These are phyloP conservation scores for Fusarium setosum DNA, from an alignment of 2,329 filamentous ascomycete genomes.

Conservation along the genomic window DNA sequence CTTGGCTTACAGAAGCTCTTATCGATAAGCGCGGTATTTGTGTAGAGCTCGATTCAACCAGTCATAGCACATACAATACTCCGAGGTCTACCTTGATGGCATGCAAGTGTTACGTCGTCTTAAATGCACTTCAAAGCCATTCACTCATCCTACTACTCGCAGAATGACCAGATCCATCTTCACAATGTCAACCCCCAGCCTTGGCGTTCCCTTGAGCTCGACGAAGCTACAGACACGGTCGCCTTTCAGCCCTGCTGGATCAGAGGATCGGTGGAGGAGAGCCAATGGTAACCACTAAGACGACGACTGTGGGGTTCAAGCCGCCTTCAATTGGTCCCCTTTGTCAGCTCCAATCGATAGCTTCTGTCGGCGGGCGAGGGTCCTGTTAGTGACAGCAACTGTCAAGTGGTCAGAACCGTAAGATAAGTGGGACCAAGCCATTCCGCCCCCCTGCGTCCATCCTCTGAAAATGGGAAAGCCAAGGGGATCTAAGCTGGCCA, in stretches of 20 bases:
- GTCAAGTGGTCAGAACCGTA: conserved; percentile 31
- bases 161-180: background rate
- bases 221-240: background rate
- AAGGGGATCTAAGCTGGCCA: conserved; percentile 40
- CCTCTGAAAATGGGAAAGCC: conserved; percentile 15
- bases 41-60: background rate
- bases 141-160: background rate
- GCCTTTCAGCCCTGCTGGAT: conserved; percentile 10
- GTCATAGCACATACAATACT: background rate
- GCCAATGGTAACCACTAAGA: conserved; percentile 2
- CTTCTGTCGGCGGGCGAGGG: background rate
- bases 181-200: background rate
- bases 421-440: conserved; percentile 31
- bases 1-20: background rate
- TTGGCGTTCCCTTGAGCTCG: background rate
- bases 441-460: conserved; percentile 38
- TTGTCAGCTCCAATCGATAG: conserved; percentile 9
- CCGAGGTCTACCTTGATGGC: background rate
- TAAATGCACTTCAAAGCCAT: background rate
- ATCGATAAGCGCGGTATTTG: background rate
- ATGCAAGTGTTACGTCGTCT: background rate
- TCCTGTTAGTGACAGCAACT: conserved; percentile 32
- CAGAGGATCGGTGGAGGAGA: background rate
- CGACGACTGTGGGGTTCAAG: background rate
- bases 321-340: conserved; percentile 7